phyloP scores from a whole-genome alignment of 73 alveolate species.

The Paramecium primaurelia region DNA sequence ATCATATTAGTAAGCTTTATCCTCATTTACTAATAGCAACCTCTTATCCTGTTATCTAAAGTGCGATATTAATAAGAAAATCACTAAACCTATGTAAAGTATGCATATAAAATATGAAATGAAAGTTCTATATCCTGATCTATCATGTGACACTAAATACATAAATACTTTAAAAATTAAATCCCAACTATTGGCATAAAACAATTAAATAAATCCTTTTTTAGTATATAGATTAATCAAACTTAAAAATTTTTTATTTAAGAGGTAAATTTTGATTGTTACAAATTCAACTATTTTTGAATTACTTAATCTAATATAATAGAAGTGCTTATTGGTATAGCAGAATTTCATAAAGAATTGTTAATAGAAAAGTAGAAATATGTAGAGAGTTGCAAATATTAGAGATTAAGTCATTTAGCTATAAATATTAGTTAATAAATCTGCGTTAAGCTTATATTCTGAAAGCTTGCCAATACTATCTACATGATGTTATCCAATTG shows the following conservation, averaged over 20 bases:
- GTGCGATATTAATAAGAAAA: too few species aligned
- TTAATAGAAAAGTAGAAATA: not conserved
- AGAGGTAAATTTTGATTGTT: too few species aligned
- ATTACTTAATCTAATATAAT: not conserved
- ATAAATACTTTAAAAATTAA: not conserved
- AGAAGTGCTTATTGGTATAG: too few species aligned
- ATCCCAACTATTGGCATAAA: not conserved
- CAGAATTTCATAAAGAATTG: not conserved
- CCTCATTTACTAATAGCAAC: too few species aligned
- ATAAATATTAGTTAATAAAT: too few species aligned
- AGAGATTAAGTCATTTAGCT: not conserved
- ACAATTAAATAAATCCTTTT: not conserved
- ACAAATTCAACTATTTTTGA: too few species aligned
- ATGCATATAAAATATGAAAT: not conserved
- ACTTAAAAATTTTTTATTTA: too few species aligned
- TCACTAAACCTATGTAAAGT: not conserved
- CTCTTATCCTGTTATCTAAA: too few species aligned
- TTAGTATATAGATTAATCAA: too few species aligned
- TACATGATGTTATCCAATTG: not conserved
- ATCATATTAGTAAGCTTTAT: not conserved
- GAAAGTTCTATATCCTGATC: not conserved
- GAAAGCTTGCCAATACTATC: not conserved
- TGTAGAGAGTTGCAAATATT: too few species aligned
- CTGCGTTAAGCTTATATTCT: not conserved
- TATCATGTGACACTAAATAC: not conserved